These are phyloP conservation scores for Oryza meyeriana DNA, from an alignment of 176 grass and related monocot genomes.

Conservation along the genomic window DNA sequence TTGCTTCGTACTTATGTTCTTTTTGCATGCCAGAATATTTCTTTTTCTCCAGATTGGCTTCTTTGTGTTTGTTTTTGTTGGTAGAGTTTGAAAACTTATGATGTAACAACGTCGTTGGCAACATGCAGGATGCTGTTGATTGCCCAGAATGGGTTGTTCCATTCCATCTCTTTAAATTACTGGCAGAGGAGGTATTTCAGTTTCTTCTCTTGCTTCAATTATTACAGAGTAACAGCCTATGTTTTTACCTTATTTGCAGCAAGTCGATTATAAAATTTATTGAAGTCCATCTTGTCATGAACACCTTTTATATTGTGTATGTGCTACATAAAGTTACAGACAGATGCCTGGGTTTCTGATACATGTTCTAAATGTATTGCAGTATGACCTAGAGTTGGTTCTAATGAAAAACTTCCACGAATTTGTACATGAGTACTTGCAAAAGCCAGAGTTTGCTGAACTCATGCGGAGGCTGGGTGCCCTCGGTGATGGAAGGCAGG, in stretches of 20 bases:
- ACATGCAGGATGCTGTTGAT: slow-evolving; percentile 86
- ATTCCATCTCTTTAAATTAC: slow-evolving; percentile 86
- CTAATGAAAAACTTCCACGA: slow-evolving; percentile 91
- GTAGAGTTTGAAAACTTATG: not conserved
- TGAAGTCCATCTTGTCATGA: not conserved
- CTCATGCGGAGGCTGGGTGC: slow-evolving; percentile 94
- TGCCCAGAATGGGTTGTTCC: slow-evolving; percentile 98
- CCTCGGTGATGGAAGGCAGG: slow-evolving; percentile 71
- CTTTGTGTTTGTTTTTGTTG: not conserved
- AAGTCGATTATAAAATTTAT: slow-evolving; percentile 2
- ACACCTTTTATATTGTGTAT: not conserved
- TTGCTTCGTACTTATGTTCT: not conserved
- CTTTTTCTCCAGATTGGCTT: not conserved
- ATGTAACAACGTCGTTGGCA: slow-evolving; percentile 4
- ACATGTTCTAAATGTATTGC: slow-evolving; percentile 15
- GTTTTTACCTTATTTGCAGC: not conserved
- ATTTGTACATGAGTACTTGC: slow-evolving; percentile 79
- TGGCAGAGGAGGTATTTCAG: slow-evolving; percentile 76
- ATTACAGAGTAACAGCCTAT: not conserved
- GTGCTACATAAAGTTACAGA: not conserved
- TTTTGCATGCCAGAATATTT: not conserved
- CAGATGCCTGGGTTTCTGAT: slow-evolving; percentile 19
- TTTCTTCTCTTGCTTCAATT: slow-evolving; percentile 8
- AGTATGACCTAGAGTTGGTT: slow-evolving; percentile 86
- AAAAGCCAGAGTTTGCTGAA: slow-evolving; percentile 78